Evolutionary conservation across 75 land plant species (phyloP), one percentile per base, ranked within the genome.

Genomic region (Cunninghamia lanceolata): DNA sequence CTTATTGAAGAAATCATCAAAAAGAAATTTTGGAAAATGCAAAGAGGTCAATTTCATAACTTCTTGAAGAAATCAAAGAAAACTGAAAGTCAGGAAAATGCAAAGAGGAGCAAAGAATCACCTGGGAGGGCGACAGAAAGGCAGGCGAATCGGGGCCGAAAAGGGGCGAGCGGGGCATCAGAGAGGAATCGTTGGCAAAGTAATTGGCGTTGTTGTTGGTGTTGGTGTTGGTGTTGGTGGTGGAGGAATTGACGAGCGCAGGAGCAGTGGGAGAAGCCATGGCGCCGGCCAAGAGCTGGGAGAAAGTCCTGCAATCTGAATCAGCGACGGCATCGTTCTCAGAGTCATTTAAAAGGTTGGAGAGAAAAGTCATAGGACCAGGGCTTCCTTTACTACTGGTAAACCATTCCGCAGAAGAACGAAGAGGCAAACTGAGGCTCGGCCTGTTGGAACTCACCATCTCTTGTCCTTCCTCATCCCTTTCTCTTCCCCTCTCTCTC

Each of bases 221-320:
- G n/a, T n/a, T n/a, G n/a, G n/a, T 30, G 80, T 63, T 25, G 43
- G 34, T 28, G 5, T 47, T 52, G 14, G 17, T 15, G 17, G 9
- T 78, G 15, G 3, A 32, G 40, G 13, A 30, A 34, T 21, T 63
- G 71, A 38, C 50, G 42, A n/a, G 63, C 25, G 70, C 56, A 63
- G 85, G 87, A 7, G 91, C 89, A 7, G 77, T 82, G 19, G 96
- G 95, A 45, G 99, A 95, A 38, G 87, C 73, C 87, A 94, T 94
- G 35, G 94, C 99, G 2, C 97, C 99, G 75, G 94, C 97, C 36
- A 97, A 92, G 9, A 95, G 92, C 93, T 95, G 95, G 1, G 99
- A 93, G 89, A 97, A 97, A 30, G 99, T 93, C 19, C 93, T 87
- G 86, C 52, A 88, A 36, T 95, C 99, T 46, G 87, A 80, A 32